These are phyloP conservation scores for Penicillium manginii DNA, from an alignment of 495 filamentous ascomycete species.

Conservation along the genomic window DNA sequence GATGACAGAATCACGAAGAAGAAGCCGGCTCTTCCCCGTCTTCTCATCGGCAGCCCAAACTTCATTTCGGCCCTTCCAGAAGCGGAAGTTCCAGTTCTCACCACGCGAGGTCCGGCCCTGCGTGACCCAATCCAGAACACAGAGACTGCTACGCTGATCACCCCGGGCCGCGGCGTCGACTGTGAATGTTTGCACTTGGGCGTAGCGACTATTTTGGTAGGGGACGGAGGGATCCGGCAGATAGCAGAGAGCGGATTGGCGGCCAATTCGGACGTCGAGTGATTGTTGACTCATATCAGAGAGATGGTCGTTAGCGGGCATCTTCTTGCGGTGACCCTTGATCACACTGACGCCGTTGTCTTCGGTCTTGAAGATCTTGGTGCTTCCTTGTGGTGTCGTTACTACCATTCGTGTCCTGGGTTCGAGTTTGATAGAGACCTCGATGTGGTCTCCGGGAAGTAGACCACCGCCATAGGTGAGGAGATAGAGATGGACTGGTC, in stretches of 20 bases:
- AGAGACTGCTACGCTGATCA: slow-evolving; percentile 58
- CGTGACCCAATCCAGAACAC: slow-evolving; percentile 90
- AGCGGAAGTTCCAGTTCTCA: slow-evolving; percentile 83
- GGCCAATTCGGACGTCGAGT: slow-evolving; percentile 63
- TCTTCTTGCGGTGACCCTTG: slow-evolving; percentile 34
- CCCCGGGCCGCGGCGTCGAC: slow-evolving; percentile 58
- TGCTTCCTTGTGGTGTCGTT: slow-evolving; percentile 87
- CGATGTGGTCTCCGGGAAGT: slow-evolving; percentile 80
- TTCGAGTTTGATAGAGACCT: slow-evolving; percentile 69
- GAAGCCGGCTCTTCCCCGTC: slow-evolving; percentile 55
- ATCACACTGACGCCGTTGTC: slow-evolving; percentile 26
- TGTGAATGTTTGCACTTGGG: slow-evolving; percentile 77
- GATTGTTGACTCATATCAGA: slow-evolving; percentile 68
- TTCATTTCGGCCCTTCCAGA: slow-evolving; percentile 84
- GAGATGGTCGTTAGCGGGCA: slow-evolving; percentile 27
- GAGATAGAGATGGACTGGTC: slow-evolving; percentile 72
- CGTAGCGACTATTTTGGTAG: slow-evolving; percentile 77
- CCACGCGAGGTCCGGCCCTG: slow-evolving; percentile 83
- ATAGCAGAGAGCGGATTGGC: slow-evolving; percentile 74
- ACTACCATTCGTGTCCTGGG: slow-evolving; percentile 71
- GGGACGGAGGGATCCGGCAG: slow-evolving; percentile 96
- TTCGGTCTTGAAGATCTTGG: slow-evolving; percentile 88
- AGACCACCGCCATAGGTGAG: slow-evolving; percentile 95
- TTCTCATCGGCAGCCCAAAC: slow-evolving; percentile 63
- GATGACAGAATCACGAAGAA: slow-evolving; percentile 81